A percentile compares a stretch with the other conserved stretches of the same genome.
Conservation (phyloP, 768 basidiomycete genomes). For the Termitomyces sp. region DNA sequence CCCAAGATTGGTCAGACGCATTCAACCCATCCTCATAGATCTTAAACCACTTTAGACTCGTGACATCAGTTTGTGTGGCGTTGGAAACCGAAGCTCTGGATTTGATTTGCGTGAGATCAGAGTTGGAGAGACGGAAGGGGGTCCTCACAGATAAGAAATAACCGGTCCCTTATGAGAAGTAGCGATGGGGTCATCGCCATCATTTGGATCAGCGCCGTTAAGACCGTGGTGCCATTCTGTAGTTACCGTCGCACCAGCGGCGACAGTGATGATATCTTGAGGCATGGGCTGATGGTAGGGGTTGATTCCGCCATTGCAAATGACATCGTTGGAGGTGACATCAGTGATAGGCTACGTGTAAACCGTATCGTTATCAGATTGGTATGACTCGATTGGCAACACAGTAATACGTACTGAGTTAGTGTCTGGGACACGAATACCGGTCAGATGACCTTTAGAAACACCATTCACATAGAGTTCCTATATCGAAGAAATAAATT, state of each 20-base stretch:
- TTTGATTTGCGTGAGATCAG: neutral
- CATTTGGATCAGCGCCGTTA: constrained; percentile 34
- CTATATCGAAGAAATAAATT: constrained; percentile 21
- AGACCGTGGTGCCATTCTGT: constrained; percentile 53
- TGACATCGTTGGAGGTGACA: constrained; percentile 51
- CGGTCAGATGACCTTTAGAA: constrained; percentile 35
- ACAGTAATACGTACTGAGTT: constrained; percentile 27
- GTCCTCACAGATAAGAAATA: constrained; percentile 48
- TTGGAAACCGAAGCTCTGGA: constrained; percentile 38
- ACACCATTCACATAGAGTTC: constrained; percentile 52
- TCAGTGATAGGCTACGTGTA: constrained; percentile 47
- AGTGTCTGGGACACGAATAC: constrained; percentile 41
- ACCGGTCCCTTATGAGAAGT: constrained; percentile 51
- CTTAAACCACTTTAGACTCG: constrained; percentile 54
- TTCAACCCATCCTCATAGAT: constrained; percentile 44
- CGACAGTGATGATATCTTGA: constrained; percentile 39
- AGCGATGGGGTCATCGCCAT: constrained; percentile 46
- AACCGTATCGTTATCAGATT: too few species aligned
- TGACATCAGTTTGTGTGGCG: constrained; percentile 42
- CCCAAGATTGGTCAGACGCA: constrained; percentile 34
- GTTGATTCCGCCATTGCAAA: constrained; percentile 61
- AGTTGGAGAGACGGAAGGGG: neutral
- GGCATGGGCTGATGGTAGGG: constrained; percentile 48
- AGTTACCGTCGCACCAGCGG: constrained; percentile 52
- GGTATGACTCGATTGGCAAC: neutral